These are phyloP conservation scores for Collybia nuda DNA, from an alignment of 768 basidiomycete species.

Conservation along the genomic window DNA sequence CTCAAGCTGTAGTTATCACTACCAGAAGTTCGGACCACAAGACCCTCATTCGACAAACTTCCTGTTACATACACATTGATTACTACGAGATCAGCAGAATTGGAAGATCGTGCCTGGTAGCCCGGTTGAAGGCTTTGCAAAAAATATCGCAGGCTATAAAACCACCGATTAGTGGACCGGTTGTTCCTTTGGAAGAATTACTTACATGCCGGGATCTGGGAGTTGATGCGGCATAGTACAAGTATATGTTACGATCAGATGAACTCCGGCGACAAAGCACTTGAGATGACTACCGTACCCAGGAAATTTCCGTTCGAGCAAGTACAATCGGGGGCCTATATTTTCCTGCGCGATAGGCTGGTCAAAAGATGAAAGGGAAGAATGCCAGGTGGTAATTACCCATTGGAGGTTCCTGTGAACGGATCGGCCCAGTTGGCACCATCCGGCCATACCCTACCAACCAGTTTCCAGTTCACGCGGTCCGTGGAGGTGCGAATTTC, in stretches of 20 bases:
- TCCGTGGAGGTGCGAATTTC: slow-evolving; percentile 48
- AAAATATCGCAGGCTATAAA: slow-evolving; percentile 47
- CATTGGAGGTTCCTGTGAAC: slow-evolving; percentile 46
- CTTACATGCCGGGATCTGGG: slow-evolving; percentile 55
- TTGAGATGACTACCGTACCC: slow-evolving; percentile 24
- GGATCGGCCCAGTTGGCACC: slow-evolving; percentile 50
- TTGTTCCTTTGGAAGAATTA: slow-evolving; percentile 10
- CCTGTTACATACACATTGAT: slow-evolving; percentile 15
- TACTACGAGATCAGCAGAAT: neutral
- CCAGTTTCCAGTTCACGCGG: slow-evolving; percentile 45
- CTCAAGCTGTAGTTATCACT: slow-evolving; percentile 41
- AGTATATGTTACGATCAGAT: slow-evolving; percentile 20
- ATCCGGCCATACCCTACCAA: slow-evolving; percentile 50
- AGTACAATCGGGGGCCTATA: slow-evolving; percentile 37
- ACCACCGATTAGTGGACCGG: neutral
- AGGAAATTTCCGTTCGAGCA: slow-evolving; percentile 25
- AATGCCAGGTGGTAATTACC: slow-evolving; percentile 19
- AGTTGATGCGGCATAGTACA: slow-evolving; percentile 53
- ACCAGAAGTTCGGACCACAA: slow-evolving; percentile 41
- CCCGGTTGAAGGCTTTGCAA: slow-evolving; percentile 50
- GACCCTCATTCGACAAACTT: slow-evolving; percentile 44
- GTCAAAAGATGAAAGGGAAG: slow-evolving; percentile 26
- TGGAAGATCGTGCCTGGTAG: slow-evolving; percentile 28
- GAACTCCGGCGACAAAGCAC: neutral
- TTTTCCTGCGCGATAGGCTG: slow-evolving; percentile 33